phyloP scores from a whole-genome alignment of 192 early-diverging fungal genomes.

The Rhizophagus sp. region DNA sequence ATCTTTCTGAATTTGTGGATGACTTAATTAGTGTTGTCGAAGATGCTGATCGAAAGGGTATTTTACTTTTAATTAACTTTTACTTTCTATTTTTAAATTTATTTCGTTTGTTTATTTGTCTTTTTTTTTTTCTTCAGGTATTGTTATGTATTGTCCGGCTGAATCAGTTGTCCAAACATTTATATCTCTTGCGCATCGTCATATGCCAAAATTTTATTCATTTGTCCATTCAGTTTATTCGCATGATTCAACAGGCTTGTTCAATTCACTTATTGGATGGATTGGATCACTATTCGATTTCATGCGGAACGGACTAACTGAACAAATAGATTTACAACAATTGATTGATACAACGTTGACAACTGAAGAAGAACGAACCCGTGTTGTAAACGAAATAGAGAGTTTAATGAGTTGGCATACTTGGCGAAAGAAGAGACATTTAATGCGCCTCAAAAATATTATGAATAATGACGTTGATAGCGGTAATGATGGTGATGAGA shows the following conservation, averaged over 20 bases:
- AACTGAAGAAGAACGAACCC: conserved; percentile 33
- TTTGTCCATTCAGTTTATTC: conserved; percentile 58
- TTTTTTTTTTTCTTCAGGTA: neutral
- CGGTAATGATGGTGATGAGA: conserved; percentile 20
- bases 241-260: conserved; percentile 47
- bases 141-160: neutral
- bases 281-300: conserved; percentile 45
- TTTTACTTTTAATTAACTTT: neutral
- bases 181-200: conserved; percentile 49
- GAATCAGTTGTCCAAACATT: conserved; percentile 40
- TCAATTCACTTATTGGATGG: conserved; percentile 49
- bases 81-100: neutral
- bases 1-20: conserved; percentile 51
- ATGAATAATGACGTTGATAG: conserved; percentile 28
- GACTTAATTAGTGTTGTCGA: conserved; percentile 58
- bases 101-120: neutral
- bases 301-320: conserved; percentile 41
- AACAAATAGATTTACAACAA: conserved; percentile 34
- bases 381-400: conserved; percentile 38
- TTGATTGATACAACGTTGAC: conserved; percentile 31
- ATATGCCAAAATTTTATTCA: conserved; percentile 53
- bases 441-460: conserved; percentile 35
- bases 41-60: conserved; percentile 33
- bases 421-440: conserved; percentile 38
- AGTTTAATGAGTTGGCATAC: conserved; percentile 31